Evolutionary conservation across 345 rosid species (phyloP), one percentile per base, ranked within the genome.

Genomic region (Raphanus sativus): DNA sequence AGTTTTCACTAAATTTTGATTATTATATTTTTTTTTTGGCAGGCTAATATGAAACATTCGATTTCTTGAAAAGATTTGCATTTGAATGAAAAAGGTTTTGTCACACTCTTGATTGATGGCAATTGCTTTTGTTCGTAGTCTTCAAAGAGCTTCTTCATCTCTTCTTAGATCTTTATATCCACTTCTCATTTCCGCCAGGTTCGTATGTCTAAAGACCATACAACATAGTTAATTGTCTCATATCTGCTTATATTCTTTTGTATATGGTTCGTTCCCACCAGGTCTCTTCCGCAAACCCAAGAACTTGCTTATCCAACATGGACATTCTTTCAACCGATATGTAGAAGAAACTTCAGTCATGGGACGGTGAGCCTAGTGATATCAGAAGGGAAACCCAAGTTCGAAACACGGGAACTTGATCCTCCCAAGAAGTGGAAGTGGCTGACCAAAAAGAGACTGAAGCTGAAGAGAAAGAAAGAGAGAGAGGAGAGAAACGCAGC

Each of bases 361-460:
- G 98, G 98, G 28, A 75, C 82, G 0, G 91, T 95, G 73, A 90
- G 79, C 73, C 72, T 95, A 59, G 98, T 95, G 80, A 87, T 93
- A 75, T 89, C 94, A 15, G 72, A 91, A 54, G 99, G 99, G 74
- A 95, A 95, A 82, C 91, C 96, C n/a, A 90, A 91, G 84, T 91
- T 95, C 62, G 98, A 90, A 81, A 89, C 83, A 2, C 86, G 82
- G 32, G 89, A 90, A 65, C 69, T 84, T 5, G 89, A 89, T 64
- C 93, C 99, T 87, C 97, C 98, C 0, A 90, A 86, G 87, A 95
- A 90, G 82, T 85, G 89, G 76, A 95, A 92, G 58, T 91, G 94
- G 93, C 75, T 74, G 80, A 89, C 83, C 17, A 95, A 91, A 73
- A 95, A 92, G 79, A 84, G 92, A 62, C 77, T 95, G 34, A 89